Evolutionary conservation across 1,139 yeast genomes (phyloP), one percentile per base, ranked within the genome.

Genomic region (Hemisphaericaspora subhashii): DNA sequence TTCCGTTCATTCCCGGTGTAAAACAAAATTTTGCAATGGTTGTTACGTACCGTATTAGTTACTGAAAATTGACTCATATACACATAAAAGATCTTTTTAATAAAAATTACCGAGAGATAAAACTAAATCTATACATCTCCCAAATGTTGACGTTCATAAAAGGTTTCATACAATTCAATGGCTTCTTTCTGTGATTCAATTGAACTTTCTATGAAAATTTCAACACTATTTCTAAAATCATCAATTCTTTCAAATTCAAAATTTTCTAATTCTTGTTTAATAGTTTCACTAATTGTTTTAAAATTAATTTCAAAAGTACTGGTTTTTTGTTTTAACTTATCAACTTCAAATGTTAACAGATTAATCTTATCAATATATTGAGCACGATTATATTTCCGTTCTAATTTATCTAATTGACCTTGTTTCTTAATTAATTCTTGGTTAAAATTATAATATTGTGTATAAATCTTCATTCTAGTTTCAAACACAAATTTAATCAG

Each of bases 81-180:
- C 23, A 9, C 23, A 4, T 9, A 21, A 4, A 9, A 9, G 23
- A 3, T 21, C 23, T 21, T 20, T 21, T 21, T n/a, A n/a, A n/a
- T n/a, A n/a, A n/a, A n/a, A n/a, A n/a, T n/a, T n/a, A n/a, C n/a
- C n/a, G n/a, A 20, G 23, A 20, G 9, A 24, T 7, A 24, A 24
- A 24, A 10, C 10, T 4, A 4, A n/a, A 24, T 8, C 33, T 40
- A 44, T 11, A 45, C 38, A 33, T 46, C 40, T 8, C 60, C 63
- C 38, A 70, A 55, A 29, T 58, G 53, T 42, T 70, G 72, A 25
- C 71, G 57, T 46, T 78, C 82, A 53, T 83, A 83, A 52, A 86
- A 92, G 0, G 96, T 86, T 63, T 92, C 98, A 95, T 97, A 92
- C 23, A 87, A 63, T 62, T 92, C 98, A 50, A 92, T 92, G 24